phyloP scores from a whole-genome alignment of 1,284 basidiomycete genomes.

The Melampsora medusae region DNA sequence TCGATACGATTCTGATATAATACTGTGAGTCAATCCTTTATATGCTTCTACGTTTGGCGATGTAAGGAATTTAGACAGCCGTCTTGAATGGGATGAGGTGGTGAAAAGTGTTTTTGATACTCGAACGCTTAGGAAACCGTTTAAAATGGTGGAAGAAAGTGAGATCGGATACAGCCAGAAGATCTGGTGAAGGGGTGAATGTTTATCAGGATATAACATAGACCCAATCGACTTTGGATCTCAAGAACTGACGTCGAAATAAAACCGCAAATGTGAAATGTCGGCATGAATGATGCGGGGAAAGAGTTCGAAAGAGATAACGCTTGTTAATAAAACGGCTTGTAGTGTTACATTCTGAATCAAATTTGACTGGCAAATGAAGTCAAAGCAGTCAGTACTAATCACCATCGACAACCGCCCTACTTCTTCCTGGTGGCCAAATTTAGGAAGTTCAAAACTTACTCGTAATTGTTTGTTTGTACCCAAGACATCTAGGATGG shows the following conservation, averaged over 20 bases:
- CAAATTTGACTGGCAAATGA: not conserved
- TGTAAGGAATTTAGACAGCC: not conserved
- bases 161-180: conserved; percentile 5
- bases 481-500: not conserved
- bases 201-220: not conserved
- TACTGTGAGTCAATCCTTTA: not conserved
- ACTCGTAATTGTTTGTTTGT: conserved; percentile 4
- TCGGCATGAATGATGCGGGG: not conserved
- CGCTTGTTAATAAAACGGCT: not conserved
- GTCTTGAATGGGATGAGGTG: not conserved
- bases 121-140: not conserved
- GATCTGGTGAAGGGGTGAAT: not conserved
- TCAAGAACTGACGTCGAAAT: not conserved
- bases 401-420: too few relatives aligned
- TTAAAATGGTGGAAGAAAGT: not conserved
- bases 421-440: too few relatives aligned
- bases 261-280: conserved; percentile 1
- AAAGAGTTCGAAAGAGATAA: not conserved
- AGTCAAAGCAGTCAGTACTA: not conserved
- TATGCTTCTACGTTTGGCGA: not conserved
- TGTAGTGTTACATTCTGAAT: conserved; percentile 3
- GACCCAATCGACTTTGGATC: not conserved
- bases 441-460: not conserved
- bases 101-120: not conserved
- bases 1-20: not conserved